Percentiles rank a stretch among this genome's conserved stretches.
phyloP scores from a whole-genome alignment of 768 basidiomycete genomes.

The Crepidotus variabilis region DNA sequence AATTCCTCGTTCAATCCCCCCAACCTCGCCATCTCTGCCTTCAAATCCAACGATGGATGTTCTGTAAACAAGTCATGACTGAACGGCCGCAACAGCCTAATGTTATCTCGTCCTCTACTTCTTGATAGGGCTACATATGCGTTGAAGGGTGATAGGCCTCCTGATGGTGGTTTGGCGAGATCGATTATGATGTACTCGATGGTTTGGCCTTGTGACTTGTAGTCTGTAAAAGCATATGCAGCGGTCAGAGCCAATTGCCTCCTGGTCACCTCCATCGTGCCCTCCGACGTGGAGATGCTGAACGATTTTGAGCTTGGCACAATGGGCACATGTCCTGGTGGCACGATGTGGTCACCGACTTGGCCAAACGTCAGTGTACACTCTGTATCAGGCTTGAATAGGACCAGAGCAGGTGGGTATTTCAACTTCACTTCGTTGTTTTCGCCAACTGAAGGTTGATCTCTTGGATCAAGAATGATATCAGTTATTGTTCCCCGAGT shows the following conservation, averaged over 20 bases:
- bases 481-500: slow-evolving; percentile 28
- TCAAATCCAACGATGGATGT: no score
- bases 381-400: slow-evolving; percentile 24
- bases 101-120: slow-evolving; percentile 19
- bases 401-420: slow-evolving; percentile 26
- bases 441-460: slow-evolving; percentile 5
- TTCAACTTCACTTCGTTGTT: slow-evolving; percentile 17
- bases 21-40: no score
- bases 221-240: slow-evolving; percentile 37
- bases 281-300: no score
- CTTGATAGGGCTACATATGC: slow-evolving; percentile 31
- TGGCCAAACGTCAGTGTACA: slow-evolving; percentile 14
- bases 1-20: no score
- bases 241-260: no score
- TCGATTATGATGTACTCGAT: slow-evolving; percentile 29
- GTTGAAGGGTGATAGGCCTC: slow-evolving; percentile 25
- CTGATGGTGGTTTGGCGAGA: slow-evolving; percentile 25
- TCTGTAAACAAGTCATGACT: no score
- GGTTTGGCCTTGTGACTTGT: slow-evolving; percentile 36
- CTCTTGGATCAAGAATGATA: slow-evolving; percentile 28
- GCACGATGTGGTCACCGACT: no score
- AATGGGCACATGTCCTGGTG: no score
- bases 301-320: no score
- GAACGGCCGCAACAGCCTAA: no score
- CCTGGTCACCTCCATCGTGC: no score